These are phyloP conservation scores for Penicillium sp. DNA, from an alignment of 2,329 filamentous ascomycete species.

Conservation along the genomic window DNA sequence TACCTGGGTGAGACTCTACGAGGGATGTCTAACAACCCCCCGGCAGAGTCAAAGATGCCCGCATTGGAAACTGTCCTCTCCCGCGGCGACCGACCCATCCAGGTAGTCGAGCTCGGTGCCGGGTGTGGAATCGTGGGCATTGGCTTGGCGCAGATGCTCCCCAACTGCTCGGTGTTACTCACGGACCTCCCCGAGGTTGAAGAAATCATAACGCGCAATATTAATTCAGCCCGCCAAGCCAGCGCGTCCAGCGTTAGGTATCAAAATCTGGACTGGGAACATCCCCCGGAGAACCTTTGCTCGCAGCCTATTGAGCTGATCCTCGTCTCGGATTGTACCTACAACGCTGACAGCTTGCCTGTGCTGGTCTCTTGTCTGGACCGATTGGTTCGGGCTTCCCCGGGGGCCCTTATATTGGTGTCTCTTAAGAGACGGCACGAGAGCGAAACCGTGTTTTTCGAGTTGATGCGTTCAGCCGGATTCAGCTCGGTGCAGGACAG, in stretches of 20 bases:
- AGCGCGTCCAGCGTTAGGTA: constrained; percentile 49
- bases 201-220: constrained; percentile 61
- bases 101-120: constrained; percentile 65
- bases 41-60: constrained; percentile 20
- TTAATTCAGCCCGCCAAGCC: constrained; percentile 46
- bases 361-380: constrained; percentile 61
- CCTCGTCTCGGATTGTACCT: constrained; percentile 71
- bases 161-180: constrained; percentile 56
- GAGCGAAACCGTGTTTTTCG: constrained; percentile 67
- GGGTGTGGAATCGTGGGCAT: constrained; percentile 71
- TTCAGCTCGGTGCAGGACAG: constrained; percentile 35
- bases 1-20: constrained; percentile 38
- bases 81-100: constrained; percentile 37
- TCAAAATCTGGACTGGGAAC: constrained; percentile 65
- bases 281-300: constrained; percentile 48
- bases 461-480: constrained; percentile 52
- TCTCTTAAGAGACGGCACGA: constrained; percentile 69
- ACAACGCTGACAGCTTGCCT: constrained; percentile 68
- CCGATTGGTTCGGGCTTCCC: constrained; percentile 50
- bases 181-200: constrained; percentile 67
- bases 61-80: constrained; percentile 37
- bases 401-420: constrained; percentile 56
- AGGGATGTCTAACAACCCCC: not conserved
- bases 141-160: constrained; percentile 57
- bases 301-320: constrained; percentile 56